Evolutionary conservation across 2,329 filamentous ascomycete species (phyloP).

Genomic region (Neopestalotiopsis rosae): DNA sequence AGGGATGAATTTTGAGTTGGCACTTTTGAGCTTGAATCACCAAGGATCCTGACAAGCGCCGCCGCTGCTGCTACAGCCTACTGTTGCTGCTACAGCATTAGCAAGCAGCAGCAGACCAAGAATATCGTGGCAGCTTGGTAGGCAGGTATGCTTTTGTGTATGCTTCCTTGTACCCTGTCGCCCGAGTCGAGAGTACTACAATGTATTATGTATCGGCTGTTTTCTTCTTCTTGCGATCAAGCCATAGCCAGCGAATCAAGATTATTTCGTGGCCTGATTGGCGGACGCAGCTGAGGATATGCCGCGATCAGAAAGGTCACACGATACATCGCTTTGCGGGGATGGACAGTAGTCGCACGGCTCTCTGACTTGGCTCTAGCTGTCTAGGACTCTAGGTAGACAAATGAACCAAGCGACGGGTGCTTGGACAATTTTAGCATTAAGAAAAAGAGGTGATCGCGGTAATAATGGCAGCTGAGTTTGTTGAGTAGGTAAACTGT

Average conservation of each 20-base stretch:
- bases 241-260: background rate
- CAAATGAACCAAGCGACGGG: constrained; percentile 20
- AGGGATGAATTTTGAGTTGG: background rate
- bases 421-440: background rate
- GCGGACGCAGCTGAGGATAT: background rate
- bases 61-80: background rate
- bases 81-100: background rate
- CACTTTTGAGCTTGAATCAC: background rate
- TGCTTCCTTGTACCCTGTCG: constrained; percentile 2
- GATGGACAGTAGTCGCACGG: constrained; percentile 26
- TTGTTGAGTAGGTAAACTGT: background rate
- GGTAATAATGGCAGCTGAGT: background rate
- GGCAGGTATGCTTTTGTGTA: background rate
- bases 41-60: background rate
- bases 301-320: constrained; percentile 28
- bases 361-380: constrained; percentile 15
- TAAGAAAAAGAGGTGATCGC: background rate
- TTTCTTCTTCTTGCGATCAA: background rate
- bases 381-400: constrained; percentile 20
- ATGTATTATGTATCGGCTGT: background rate
- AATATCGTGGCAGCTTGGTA: background rate
- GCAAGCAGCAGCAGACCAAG: background rate
- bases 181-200: background rate
- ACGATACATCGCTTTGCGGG: constrained; percentile 31
- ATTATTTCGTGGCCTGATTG: constrained; percentile 2